Percentiles rank a stretch among this genome's conserved stretches.
These are phyloP conservation scores for Xylaria acuta DNA, from an alignment of 495 filamentous ascomycete species.

Conservation along the genomic window DNA sequence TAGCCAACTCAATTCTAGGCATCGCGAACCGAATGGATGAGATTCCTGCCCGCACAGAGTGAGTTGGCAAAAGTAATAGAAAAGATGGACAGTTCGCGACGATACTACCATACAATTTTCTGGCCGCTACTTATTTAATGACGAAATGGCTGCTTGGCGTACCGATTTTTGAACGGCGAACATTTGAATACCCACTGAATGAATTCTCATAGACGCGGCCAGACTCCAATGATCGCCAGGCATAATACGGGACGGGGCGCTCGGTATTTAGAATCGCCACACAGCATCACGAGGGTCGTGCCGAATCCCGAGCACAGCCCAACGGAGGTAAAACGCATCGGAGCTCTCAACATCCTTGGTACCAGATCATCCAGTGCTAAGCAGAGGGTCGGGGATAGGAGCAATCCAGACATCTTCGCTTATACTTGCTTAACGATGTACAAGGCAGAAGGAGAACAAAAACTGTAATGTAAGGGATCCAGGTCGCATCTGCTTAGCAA, in stretches of 20 bases:
- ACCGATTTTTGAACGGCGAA: background rate
- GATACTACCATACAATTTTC: background rate
- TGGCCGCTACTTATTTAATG: background rate
- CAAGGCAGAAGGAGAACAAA: background rate
- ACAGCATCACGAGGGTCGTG: background rate
- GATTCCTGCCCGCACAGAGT: conserved; percentile 2
- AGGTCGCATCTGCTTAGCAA: conserved; percentile 14
- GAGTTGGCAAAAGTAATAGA: conserved; percentile 8
- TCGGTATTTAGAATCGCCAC: conserved; percentile 8
- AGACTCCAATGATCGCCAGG: conserved; percentile 5
- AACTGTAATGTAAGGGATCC: background rate
- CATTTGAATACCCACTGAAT: background rate
- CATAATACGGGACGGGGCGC: background rate
- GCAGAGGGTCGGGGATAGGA: background rate
- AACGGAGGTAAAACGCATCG: background rate
- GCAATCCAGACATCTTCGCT: background rate
- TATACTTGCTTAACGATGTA: conserved; percentile 10
- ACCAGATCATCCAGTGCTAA: background rate
- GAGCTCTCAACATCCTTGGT: background rate
- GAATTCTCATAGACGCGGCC: conserved; percentile 13
- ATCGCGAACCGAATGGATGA: conserved; percentile 22
- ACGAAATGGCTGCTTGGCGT: conserved; percentile 13
- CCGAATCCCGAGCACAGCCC: background rate
- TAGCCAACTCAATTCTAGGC: background rate
- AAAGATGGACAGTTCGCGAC: background rate